A percentile compares a stretch with the other conserved stretches of the same genome.
Evolutionary conservation across 2,329 filamentous ascomycete species (phyloP).

Genomic region (Ophiostoma pallidulum): DNA sequence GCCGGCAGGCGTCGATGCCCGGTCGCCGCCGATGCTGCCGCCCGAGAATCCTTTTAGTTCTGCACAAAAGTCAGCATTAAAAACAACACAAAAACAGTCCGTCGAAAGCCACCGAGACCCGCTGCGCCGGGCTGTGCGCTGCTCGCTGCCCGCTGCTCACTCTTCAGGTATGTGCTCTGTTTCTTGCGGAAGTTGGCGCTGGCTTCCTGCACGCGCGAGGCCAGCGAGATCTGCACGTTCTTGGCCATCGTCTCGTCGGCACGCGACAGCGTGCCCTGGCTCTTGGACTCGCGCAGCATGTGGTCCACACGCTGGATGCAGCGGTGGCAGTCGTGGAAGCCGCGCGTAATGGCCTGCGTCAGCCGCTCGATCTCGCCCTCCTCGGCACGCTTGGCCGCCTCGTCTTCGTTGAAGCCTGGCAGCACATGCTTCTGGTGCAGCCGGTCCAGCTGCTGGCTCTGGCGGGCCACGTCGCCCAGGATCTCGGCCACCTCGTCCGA

Average conservation of each 20-base stretch:
- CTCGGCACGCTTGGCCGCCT: slow-evolving; percentile 66
- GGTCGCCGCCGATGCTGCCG: slow-evolving; percentile 28
- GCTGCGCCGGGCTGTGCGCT: too few species aligned
- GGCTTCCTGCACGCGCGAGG: slow-evolving; percentile 78
- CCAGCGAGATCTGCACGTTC: slow-evolving; percentile 90
- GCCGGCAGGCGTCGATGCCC: slow-evolving; percentile 39
- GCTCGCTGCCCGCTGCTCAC: slow-evolving; percentile 35
- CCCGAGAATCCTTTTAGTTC: slow-evolving; percentile 64
- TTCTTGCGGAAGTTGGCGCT: slow-evolving; percentile 93
- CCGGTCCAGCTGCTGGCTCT: slow-evolving; percentile 78
- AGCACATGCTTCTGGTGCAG: slow-evolving; percentile 95
- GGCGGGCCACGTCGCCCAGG: slow-evolving; percentile 68
- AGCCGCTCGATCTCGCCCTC: slow-evolving; percentile 83
- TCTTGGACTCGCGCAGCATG: slow-evolving; percentile 74
- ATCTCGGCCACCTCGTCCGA: slow-evolving; percentile 87
- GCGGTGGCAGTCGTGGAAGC: slow-evolving; percentile 82
- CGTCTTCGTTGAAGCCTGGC: slow-evolving; percentile 93
- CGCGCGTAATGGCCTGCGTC: slow-evolving; percentile 80
- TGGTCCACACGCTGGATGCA: slow-evolving; percentile 80
- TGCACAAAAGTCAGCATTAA: slow-evolving; percentile 28
- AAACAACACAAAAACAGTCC: background rate
- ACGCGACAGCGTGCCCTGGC: slow-evolving; percentile 60
- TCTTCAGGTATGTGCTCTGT: slow-evolving; percentile 92
- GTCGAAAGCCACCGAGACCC: too few species aligned
- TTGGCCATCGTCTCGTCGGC: slow-evolving; percentile 93